phyloP scores from a whole-genome alignment of 768 basidiomycete species.

The Termitomyces sp. region DNA sequence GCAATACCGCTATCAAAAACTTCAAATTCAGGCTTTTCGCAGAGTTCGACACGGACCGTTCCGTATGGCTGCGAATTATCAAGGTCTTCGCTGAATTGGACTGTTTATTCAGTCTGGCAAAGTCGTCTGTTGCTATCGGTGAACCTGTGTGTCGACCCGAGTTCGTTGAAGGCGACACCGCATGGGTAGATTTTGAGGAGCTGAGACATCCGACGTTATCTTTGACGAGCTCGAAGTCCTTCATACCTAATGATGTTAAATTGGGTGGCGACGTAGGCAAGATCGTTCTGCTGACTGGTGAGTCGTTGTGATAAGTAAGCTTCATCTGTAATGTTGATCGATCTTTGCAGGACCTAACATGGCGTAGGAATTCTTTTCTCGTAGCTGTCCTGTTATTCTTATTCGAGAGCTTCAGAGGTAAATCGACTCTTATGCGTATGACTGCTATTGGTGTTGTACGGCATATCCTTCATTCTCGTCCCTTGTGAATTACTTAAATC shows the following conservation, averaged over 20 bases:
- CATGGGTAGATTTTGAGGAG: constrained; percentile 84
- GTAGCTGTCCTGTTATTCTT: constrained; percentile 1
- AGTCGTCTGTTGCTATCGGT: constrained; percentile 83
- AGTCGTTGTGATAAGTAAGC: constrained; percentile 19
- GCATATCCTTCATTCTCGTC: constrained; percentile 3
- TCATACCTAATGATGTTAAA: constrained; percentile 92
- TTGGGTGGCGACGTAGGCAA: constrained; percentile 74
- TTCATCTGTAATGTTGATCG: constrained; percentile 1
- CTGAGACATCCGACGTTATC: constrained; percentile 87
- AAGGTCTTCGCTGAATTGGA: constrained; percentile 93
- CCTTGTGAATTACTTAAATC: not conserved
- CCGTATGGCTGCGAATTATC: constrained; percentile 78
- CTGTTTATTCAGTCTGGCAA: constrained; percentile 89
- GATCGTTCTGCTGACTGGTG: constrained; percentile 85
- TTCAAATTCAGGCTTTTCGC: constrained; percentile 79
- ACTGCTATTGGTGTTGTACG: constrained; percentile 87
- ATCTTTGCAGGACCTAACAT: constrained; percentile 68
- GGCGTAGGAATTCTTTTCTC: constrained; percentile 55
- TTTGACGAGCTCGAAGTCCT: constrained; percentile 58
- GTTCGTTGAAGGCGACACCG: constrained; percentile 76
- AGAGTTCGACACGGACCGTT: constrained; percentile 81
- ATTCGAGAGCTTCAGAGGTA: constrained; percentile 41
- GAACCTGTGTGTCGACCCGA: constrained; percentile 93
- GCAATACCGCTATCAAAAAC: constrained; percentile 71
- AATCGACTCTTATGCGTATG: constrained; percentile 91